These are phyloP conservation scores for Primulina eburnea DNA, from an alignment of 257 asterid species.

Conservation along the genomic window DNA sequence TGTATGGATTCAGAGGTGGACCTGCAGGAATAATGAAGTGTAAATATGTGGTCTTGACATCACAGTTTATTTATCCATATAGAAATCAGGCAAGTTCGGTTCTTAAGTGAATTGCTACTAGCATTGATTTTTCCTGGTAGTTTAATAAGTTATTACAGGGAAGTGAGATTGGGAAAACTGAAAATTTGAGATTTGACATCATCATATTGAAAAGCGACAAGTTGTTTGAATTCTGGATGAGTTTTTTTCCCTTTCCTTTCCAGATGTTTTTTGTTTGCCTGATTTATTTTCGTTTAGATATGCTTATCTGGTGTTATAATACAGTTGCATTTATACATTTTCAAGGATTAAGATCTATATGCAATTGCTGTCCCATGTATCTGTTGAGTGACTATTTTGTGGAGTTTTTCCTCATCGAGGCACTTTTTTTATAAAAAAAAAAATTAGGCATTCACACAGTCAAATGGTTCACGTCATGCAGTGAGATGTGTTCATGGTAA, in stretches of 20 bases:
- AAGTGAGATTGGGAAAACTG: not conserved
- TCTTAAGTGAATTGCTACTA: not conserved
- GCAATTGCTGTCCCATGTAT: not conserved
- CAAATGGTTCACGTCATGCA: not conserved
- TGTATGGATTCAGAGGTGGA: constrained; percentile 81
- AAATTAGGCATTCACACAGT: not conserved
- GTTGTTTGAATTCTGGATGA: not conserved
- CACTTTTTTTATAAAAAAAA: too few species aligned
- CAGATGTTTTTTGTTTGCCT: not conserved
- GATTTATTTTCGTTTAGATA: too few species aligned
- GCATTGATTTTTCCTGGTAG: too few species aligned
- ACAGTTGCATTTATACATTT: not conserved
- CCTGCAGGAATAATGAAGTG: constrained; percentile 82
- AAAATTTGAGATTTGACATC: not conserved
- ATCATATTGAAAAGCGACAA: not conserved
- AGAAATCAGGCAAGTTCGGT: constrained; percentile 55
- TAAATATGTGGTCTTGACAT: constrained; percentile 52
- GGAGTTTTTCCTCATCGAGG: not conserved
- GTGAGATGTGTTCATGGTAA: not conserved
- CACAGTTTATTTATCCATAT: constrained; percentile 64
- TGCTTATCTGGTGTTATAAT: not conserved
- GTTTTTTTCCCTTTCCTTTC: not conserved
- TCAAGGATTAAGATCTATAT: not conserved
- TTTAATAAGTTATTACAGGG: not conserved
- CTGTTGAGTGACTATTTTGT: not conserved